A percentile compares a stretch with the other conserved stretches of the same genome.
Evolutionary conservation across 176 grass and related monocot genomes (phyloP).

Genomic region (Triticum dicoccoides): DNA sequence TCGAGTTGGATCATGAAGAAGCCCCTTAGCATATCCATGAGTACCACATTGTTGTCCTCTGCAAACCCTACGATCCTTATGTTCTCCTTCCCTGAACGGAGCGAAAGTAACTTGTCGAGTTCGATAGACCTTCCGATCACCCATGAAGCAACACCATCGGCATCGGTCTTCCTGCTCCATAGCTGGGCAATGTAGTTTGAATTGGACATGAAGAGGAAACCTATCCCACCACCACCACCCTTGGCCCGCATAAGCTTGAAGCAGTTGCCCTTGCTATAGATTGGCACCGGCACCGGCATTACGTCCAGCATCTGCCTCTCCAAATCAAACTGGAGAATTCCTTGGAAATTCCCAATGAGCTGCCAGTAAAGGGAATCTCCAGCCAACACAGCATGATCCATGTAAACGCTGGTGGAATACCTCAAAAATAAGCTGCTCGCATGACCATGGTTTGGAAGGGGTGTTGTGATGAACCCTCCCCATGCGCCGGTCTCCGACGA

Average conservation of each 20-base stretch:
- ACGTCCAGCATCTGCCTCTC: neutral
- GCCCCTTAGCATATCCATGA: neutral
- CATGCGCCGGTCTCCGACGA: neutral
- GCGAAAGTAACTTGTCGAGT: neutral
- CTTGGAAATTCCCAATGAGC: neutral
- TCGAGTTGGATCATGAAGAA: neutral
- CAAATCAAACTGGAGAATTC: neutral
- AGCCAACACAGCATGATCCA: neutral
- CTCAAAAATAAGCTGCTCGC: neutral
- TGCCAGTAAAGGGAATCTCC: neutral
- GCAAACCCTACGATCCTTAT: neutral
- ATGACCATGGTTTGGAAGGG: neutral
- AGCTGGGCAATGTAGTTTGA: neutral
- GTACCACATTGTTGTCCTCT: neutral
- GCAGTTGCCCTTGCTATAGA: neutral
- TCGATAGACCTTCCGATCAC: neutral
- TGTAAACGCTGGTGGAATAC: neutral
- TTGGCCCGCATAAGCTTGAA: neutral
- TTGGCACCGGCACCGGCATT: neutral
- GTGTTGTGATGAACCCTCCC: neutral
- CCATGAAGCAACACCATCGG: neutral
- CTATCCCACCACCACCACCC: neutral
- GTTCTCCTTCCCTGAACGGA: neutral
- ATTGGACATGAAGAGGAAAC: neutral
- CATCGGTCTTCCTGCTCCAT: neutral